Conservation (phyloP, 345 rosid species). For the Atalantia buxifolia region DNA sequence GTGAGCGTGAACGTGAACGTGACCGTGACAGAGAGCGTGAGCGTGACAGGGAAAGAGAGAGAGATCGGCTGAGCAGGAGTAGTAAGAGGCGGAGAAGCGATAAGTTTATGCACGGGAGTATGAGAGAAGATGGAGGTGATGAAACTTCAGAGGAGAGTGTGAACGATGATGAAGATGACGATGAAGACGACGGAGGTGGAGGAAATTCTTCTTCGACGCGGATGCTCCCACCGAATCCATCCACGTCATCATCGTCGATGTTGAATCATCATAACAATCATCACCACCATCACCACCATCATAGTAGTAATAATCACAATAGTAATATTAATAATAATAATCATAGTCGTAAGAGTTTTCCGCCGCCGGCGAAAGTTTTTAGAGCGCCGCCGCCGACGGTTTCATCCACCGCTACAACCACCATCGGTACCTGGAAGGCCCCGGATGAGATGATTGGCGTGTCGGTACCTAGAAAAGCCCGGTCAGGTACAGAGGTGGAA, state of each 20-base stretch:
- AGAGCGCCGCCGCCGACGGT: conserved; percentile 46
- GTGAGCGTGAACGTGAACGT: conserved; percentile 50
- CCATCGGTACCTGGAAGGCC: conserved; percentile 55
- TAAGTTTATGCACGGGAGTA: conserved; percentile 62
- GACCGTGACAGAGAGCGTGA: conserved; percentile 68
- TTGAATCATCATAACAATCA: conserved; percentile 48
- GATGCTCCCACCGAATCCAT: conserved; percentile 65
- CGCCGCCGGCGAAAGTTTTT: conserved; percentile 57
- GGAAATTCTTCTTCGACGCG: conserved; percentile 46
- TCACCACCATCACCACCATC: conserved; percentile 21
- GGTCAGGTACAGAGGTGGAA: conserved; percentile 99
- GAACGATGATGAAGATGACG: conserved; percentile 89
- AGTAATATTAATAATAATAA: conserved; percentile 1
- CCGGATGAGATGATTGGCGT: conserved; percentile 97
- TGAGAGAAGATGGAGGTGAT: conserved; percentile 68
- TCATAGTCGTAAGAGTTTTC: conserved; percentile 60
- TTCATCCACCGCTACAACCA: conserved; percentile 13
- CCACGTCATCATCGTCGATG: conserved; percentile 50
- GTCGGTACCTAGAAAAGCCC: conserved; percentile 98
- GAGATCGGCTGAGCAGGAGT: conserved; percentile 80
- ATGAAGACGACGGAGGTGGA: conserved; percentile 57
- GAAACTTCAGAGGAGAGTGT: conserved; percentile 92
- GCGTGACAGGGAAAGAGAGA: conserved; percentile 62
- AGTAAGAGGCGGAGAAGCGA: conserved; percentile 84
- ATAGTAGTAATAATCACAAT: conserved; percentile 23